Conservation (phyloP, 1,284 basidiomycete species). For the Chalciporus piperatoides region DNA sequence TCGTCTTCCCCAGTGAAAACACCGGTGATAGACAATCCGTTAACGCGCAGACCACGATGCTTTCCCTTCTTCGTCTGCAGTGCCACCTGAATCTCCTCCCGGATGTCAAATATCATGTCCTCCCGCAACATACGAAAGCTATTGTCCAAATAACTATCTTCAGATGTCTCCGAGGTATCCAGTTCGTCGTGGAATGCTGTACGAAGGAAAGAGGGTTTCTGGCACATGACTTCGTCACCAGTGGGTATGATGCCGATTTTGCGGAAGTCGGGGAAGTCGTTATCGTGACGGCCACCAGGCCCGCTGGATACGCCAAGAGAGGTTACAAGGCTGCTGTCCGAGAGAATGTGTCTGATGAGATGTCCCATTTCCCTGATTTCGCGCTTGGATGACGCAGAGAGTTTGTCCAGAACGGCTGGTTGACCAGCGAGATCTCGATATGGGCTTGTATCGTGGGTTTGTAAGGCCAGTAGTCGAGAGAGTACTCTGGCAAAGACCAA, state of each 20-base stretch:
- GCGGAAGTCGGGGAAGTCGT: slow-evolving; percentile 57
- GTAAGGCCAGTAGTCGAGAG: slow-evolving; percentile 35
- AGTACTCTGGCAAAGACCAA: slow-evolving; percentile 51
- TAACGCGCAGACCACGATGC: slow-evolving; percentile 41
- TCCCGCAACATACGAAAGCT: slow-evolving; percentile 62
- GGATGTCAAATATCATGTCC: slow-evolving; percentile 62
- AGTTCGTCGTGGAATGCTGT: slow-evolving; percentile 43
- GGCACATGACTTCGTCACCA: slow-evolving; percentile 49
- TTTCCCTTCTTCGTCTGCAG: slow-evolving; percentile 14
- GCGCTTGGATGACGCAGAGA: neutral
- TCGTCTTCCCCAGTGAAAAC: slow-evolving; percentile 37
- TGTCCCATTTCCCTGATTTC: slow-evolving; percentile 5
- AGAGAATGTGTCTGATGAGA: slow-evolving; percentile 42
- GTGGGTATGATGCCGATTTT: slow-evolving; percentile 58
- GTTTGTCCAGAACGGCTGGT: neutral
- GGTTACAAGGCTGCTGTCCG: slow-evolving; percentile 22
- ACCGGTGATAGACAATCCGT: slow-evolving; percentile 38
- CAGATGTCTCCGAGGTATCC: slow-evolving; percentile 34
- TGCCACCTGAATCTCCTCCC: slow-evolving; percentile 51
- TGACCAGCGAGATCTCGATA: slow-evolving; percentile 39
- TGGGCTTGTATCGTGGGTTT: slow-evolving; percentile 47
- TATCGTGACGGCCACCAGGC: slow-evolving; percentile 64
- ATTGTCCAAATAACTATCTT: slow-evolving; percentile 54
- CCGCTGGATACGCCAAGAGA: slow-evolving; percentile 23
- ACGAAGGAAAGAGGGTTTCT: slow-evolving; percentile 47